Evolutionary conservation across 2,329 filamentous ascomycete species (phyloP).

Genomic region (Phialophora expanda): DNA sequence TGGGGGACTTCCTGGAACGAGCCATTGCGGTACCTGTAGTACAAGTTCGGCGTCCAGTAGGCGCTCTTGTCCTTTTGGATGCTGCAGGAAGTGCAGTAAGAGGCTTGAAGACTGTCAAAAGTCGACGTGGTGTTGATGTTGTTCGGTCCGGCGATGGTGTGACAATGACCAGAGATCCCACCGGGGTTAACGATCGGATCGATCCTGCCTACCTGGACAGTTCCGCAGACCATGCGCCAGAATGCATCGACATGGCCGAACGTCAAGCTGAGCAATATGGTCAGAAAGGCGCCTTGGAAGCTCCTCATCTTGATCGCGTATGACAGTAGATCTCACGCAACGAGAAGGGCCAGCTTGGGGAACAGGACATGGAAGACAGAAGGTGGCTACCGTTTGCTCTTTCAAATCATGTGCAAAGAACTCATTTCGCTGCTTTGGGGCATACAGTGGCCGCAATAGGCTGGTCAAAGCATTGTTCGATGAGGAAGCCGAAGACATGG

Average conservation of each 20-base stretch:
- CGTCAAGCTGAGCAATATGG: conserved; percentile 29
- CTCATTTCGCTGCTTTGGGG: conserved; percentile 25
- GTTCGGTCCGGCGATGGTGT: conserved; percentile 75
- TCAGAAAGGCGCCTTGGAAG: conserved; percentile 29
- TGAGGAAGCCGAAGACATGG: neutral
- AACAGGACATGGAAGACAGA: conserved; percentile 10
- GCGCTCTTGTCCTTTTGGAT: conserved; percentile 81
- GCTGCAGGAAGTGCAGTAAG: conserved; percentile 78
- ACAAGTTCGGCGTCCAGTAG: conserved; percentile 81
- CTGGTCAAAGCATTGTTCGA: conserved; percentile 1
- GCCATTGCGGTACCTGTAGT: conserved; percentile 74
- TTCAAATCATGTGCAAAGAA: conserved; percentile 6
- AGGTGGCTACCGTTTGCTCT: conserved; percentile 20
- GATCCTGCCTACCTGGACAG: conserved; percentile 69
- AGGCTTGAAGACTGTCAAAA: conserved; percentile 62
- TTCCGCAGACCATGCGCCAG: conserved; percentile 86
- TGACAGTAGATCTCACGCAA: conserved; percentile 18
- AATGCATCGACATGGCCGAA: conserved; percentile 64
- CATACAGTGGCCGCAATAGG: conserved; percentile 24
- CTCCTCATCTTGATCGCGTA: conserved; percentile 29
- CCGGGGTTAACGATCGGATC: conserved; percentile 76
- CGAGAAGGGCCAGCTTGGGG: conserved; percentile 24
- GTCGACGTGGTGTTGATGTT: conserved; percentile 66
- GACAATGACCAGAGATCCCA: conserved; percentile 66
- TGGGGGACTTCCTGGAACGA: conserved; percentile 39